Conservation (phyloP, 768 basidiomycete species). For the Boletus coccyginus region DNA sequence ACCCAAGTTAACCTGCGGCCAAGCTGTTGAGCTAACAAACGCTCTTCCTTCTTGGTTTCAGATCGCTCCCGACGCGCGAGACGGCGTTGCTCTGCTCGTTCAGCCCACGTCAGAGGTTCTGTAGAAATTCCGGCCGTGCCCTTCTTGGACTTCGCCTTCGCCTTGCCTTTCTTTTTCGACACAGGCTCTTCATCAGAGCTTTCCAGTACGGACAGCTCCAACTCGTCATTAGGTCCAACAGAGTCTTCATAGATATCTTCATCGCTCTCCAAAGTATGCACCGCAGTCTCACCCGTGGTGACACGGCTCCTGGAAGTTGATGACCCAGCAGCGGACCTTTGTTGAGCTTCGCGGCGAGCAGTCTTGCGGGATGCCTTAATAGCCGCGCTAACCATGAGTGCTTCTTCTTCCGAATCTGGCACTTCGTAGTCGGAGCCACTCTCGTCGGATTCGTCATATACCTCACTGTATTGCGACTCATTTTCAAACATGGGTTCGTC, state of each 20-base stretch:
- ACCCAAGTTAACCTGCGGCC: conserved; percentile 77
- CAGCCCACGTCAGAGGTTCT: conserved; percentile 6
- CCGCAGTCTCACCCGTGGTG: conserved; percentile 27
- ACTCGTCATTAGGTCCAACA: conserved; percentile 2
- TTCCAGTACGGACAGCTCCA: conserved; percentile 12
- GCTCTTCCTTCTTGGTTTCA: conserved; percentile 46
- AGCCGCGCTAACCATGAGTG: conserved; percentile 54
- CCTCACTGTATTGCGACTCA: conserved; percentile 40
- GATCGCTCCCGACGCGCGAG: conserved; percentile 21
- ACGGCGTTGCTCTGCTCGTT: conserved; percentile 9
- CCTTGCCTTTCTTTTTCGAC: conserved; percentile 34
- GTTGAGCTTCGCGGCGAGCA: conserved; percentile 26
- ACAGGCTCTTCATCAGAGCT: conserved; percentile 11
- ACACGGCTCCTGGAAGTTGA: conserved; percentile 42
- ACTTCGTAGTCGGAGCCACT: conserved; percentile 58
- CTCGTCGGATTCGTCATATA: conserved; percentile 49
- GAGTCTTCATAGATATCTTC: conserved; percentile 8
- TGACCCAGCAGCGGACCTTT: conserved; percentile 32
- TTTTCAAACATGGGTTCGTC: conserved; percentile 34
- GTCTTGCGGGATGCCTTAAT: conserved; percentile 51
- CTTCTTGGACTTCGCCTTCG: conserved; percentile 26
- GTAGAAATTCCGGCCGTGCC: conserved; percentile 1
- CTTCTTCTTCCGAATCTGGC: conserved; percentile 36
- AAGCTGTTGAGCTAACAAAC: conserved; percentile 48
- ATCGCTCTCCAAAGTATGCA: conserved; percentile 4